Evolutionary conservation across 75 land plant species (phyloP).

Genomic region (Adiantum capillusveneris): DNA sequence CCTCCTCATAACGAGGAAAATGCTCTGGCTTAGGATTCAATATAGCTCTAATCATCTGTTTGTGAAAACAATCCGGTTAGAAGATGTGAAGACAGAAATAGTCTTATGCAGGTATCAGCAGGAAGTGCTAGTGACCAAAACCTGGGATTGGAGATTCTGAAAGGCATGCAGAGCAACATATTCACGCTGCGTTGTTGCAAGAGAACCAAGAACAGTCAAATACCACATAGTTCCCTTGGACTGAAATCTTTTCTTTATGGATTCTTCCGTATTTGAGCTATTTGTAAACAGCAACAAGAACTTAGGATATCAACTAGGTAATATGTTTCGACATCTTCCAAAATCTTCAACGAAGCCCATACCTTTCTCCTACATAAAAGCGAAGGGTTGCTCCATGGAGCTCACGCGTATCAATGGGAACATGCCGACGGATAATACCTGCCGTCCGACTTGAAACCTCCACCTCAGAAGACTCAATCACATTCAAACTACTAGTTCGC

Average conservation of each 20-base stretch:
- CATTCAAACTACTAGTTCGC: constrained; percentile 30
- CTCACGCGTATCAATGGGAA: constrained; percentile 87
- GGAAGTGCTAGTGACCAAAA: no score
- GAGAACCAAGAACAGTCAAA: constrained; percentile 85
- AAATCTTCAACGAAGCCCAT: constrained; percentile 12
- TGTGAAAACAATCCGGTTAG: no score
- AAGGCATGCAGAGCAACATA: constrained; percentile 93
- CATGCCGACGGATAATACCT: constrained; percentile 87
- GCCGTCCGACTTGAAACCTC: constrained; percentile 63
- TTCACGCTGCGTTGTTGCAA: constrained; percentile 96
- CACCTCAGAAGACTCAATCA: constrained; percentile 46
- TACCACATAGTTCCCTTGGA: constrained; percentile 49
- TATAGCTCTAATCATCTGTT: constrained; percentile 92
- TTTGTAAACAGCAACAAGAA: constrained; percentile 3
- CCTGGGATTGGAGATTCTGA: constrained; percentile 73
- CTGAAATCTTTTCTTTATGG: constrained; percentile 55
- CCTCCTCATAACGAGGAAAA: constrained; percentile 89
- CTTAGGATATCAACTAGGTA: no score
- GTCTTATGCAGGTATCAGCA: no score
- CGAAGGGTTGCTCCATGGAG: constrained; percentile 79
- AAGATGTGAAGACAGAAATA: no score
- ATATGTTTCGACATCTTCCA: no score
- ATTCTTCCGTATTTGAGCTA: constrained; percentile 47
- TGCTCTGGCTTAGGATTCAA: constrained; percentile 88
- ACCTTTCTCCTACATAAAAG: constrained; percentile 71